phyloP scores from a whole-genome alignment of 257 asterid species.

The Salvia splendens region DNA sequence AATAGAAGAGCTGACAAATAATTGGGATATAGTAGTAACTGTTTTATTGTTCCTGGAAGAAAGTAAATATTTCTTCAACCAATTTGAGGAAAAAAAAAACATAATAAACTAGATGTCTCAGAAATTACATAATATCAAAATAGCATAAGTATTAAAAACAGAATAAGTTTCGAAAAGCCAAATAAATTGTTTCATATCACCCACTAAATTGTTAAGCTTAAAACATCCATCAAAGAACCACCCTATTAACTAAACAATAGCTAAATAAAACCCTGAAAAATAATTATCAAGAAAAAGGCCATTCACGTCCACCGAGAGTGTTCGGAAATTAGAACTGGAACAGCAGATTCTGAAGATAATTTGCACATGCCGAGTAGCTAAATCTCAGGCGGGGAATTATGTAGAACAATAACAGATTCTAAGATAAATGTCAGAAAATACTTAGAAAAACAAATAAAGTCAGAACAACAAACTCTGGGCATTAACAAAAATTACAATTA shows the following conservation, averaged over 20 bases:
- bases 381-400: constrained; percentile 8
- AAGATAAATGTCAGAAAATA: too few relatives aligned
- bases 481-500: background rate
- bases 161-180: background rate
- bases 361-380: background rate
- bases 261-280: background rate
- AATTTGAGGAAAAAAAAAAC: constrained; percentile 7
- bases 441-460: too few relatives aligned
- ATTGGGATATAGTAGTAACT: constrained; percentile 6
- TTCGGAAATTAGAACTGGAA: constrained; percentile 8
- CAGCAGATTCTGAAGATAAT: background rate
- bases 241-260: background rate
- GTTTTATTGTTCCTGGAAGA: constrained; percentile 13
- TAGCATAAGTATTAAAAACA: background rate
- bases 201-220: constrained; percentile 11
- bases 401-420: background rate
- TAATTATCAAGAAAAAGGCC: background rate
- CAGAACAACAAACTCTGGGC: too few relatives aligned
- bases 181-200: constrained; percentile 9
- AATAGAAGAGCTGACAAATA: constrained; percentile 22
- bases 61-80: constrained; percentile 19
- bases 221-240: constrained; percentile 20
- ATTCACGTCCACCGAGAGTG: background rate
- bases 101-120: constrained; percentile 4
- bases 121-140: constrained; percentile 21